Base-by-base conservation (phyloP, 1,139 yeast species). In the Magnusiomyces magnusii region DNA sequence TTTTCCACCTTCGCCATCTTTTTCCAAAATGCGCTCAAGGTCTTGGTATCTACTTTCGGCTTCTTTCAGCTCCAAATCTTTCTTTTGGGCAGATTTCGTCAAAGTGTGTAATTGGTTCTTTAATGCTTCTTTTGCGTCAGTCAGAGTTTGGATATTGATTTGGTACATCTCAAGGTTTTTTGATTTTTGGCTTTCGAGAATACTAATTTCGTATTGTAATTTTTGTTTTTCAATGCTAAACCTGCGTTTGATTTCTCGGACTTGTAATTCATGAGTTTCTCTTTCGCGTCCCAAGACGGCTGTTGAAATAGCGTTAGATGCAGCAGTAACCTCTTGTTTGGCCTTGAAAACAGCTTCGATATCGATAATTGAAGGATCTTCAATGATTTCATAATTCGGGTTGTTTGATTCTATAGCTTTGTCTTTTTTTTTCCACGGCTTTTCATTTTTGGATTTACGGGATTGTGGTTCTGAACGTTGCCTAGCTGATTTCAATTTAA, bases 11-110 rank as follows among this genome's bases (percentile, higher is more conserved):
- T 5, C 24, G 9, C 17, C 24, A 3, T 28, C 47, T 23, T 21
- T 39, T 3, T 53, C 24, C 2, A 25, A 36, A 19, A 21, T 9
- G 10, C n/a, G 5, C 39, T 50, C 31, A 7, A 50, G 24, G 15
- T 50, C 53, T 28, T 25, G 41, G 53, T 50, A 28, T 50, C 31
- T 34, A n/a, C 39, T 19, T 21, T 50, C 53, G n/a, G n/a, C 19
- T 17, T 28, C 24, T 7, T 19, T 17, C 3, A 44, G 49, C 27
- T 44, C 49, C 15, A 9, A 5, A 7, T 44, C 49, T 21, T 23
- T 19, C 27, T 44, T 3, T 23, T 44, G 9, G 10, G 7, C 27
- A 5, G 49, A 10, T 21, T 19, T 21, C 7, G 24, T 21, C 27
- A 23, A 3, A 5, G 5, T 44, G 5, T 28, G 17, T 10, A 50